Percentiles rank a stretch among this genome's conserved stretches.
Conservation (phyloP, 495 filamentous ascomycete genomes). For the Hypoxylon cercidicola region DNA sequence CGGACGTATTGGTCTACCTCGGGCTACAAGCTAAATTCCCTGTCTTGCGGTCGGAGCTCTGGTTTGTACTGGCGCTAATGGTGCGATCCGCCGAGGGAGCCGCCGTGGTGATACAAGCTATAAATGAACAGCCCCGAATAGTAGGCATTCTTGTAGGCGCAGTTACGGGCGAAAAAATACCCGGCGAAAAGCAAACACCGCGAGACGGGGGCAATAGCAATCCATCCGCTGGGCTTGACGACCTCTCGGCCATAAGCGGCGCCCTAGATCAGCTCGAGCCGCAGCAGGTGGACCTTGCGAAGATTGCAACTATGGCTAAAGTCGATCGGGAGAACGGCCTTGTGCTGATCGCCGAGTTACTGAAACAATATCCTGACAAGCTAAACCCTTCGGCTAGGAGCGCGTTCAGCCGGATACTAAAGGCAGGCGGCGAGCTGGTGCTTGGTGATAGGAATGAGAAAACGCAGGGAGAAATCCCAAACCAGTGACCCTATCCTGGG, state of each 20-base stretch:
- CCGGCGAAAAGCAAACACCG: constrained; percentile 43
- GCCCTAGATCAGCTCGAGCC: constrained; percentile 43
- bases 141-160: constrained; percentile 60
- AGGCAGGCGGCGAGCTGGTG: constrained; percentile 48
- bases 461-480: not conserved
- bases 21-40: constrained; percentile 75
- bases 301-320: constrained; percentile 45
- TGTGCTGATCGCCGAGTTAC: constrained; percentile 68
- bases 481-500: no score
- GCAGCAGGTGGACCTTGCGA: constrained; percentile 48
- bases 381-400: constrained; percentile 47
- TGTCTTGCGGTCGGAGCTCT: constrained; percentile 74
- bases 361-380: constrained; percentile 58
- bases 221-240: constrained; percentile 14
- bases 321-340: constrained; percentile 72
- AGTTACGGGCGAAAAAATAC: constrained; percentile 51
- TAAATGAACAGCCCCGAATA: constrained; percentile 61
- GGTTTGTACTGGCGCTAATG: constrained; percentile 81
- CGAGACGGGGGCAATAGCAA: constrained; percentile 27
- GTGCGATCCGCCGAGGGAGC: constrained; percentile 61
- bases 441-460: constrained; percentile 35
- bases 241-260: constrained; percentile 7
- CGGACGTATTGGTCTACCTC: constrained; percentile 68
- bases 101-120: constrained; percentile 57
- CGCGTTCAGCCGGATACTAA: constrained; percentile 51